A percentile compares a stretch with the other conserved stretches of the same genome.
Evolutionary conservation across 2,329 filamentous ascomycete species (phyloP).

Genomic region (Trichophyton benhamiae): DNA sequence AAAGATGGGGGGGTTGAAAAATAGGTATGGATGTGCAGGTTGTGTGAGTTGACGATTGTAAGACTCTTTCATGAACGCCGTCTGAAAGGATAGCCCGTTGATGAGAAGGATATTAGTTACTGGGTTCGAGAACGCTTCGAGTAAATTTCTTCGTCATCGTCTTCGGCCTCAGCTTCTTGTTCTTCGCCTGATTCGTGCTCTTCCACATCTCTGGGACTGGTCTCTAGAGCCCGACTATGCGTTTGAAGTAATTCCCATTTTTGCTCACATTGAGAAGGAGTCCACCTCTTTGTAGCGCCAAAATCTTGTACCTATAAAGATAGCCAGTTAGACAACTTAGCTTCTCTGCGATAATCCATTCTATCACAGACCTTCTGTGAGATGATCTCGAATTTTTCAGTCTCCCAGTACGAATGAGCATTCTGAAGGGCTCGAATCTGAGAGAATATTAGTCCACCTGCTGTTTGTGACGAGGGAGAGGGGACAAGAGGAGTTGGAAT

Average conservation of each 20-base stretch:
- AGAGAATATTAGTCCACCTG: background rate
- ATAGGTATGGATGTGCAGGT: background rate
- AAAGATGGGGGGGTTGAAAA: background rate
- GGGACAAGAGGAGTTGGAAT: background rate
- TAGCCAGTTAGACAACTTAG: conserved; percentile 3
- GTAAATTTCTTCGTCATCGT: conserved; percentile 7
- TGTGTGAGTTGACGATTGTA: background rate
- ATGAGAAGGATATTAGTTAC: background rate
- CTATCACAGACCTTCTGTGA: conserved; percentile 25
- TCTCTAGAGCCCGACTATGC: background rate
- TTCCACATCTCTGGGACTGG: background rate
- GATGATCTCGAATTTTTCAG: conserved; percentile 28
- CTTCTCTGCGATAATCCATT: background rate
- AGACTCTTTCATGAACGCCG: background rate
- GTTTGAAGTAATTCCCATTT: conserved; percentile 13
- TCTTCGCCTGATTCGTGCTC: background rate
- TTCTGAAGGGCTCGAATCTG: conserved; percentile 27
- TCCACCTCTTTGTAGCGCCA: conserved; percentile 23
- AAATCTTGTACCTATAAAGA: conserved; percentile 22
- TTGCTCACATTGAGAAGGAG: conserved; percentile 25
- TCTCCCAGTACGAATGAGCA: conserved; percentile 28
- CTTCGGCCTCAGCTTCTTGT: conserved; percentile 4
- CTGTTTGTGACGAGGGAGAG: background rate
- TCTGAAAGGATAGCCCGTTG: background rate
- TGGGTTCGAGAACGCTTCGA: background rate